Evolutionary conservation across 2,329 filamentous ascomycete genomes (phyloP).

Genomic region (Erysiphe pulchra): DNA sequence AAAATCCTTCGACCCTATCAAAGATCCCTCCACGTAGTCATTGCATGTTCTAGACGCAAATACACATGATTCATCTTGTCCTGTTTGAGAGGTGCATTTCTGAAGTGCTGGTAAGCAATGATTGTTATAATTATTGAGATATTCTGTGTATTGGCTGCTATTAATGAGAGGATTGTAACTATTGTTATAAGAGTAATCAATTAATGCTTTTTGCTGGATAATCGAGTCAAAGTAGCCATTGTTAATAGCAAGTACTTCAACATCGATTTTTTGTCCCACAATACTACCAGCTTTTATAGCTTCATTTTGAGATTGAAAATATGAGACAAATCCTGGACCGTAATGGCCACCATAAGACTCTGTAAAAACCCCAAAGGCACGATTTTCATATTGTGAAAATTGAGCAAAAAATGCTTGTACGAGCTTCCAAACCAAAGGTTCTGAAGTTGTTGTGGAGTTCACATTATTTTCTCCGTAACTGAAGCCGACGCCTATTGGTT

Average conservation of each 20-base stretch:
- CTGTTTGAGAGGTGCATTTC: constrained; percentile 21
- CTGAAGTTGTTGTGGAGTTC: constrained; percentile 20
- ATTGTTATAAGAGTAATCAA: constrained; percentile 11
- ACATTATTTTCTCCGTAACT: constrained; percentile 19
- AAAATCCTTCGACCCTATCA: constrained; percentile 11
- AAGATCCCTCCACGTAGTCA: constrained; percentile 14
- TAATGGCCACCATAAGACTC: constrained; percentile 31
- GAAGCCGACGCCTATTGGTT: constrained; percentile 17
- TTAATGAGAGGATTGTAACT: constrained; percentile 18
- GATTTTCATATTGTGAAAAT: constrained; percentile 35
- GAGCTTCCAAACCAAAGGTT: constrained; percentile 27
- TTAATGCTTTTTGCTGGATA: constrained; percentile 21
- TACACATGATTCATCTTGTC: constrained; percentile 59
- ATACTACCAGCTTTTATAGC: constrained; percentile 19
- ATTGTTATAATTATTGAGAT: constrained; percentile 14
- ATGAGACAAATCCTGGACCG: constrained; percentile 21
- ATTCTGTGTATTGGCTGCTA: constrained; percentile 10
- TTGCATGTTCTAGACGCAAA: constrained; percentile 23
- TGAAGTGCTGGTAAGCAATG: constrained; percentile 16
- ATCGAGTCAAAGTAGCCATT: constrained; percentile 24
- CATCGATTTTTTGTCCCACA: constrained; percentile 12
- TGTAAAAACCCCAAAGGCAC: constrained; percentile 27
- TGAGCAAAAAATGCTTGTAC: constrained; percentile 34
- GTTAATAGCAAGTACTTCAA: constrained; percentile 14
- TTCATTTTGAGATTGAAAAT: constrained; percentile 30